Percentiles rank a stretch among this genome's conserved stretches.
These are phyloP conservation scores for Macrolepiota albuminosa DNA, from an alignment of 768 basidiomycete species.

Conservation along the genomic window DNA sequence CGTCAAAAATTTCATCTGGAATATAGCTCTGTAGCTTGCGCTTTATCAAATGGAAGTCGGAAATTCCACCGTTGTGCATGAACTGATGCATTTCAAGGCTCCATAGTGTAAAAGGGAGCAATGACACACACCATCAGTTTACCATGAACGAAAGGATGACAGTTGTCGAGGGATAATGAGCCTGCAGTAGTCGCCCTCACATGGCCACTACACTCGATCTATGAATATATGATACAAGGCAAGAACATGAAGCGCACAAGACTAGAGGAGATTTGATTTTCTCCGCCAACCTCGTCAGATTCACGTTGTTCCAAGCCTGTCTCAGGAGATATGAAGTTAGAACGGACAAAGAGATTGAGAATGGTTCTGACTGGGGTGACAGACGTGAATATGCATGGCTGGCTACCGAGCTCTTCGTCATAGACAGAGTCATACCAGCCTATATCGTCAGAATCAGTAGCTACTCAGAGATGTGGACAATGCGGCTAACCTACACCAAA, in stretches of 20 bases:
- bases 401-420: constrained; percentile 77
- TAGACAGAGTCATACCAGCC: constrained; percentile 93
- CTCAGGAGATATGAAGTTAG: not conserved
- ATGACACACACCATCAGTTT: constrained; percentile 74
- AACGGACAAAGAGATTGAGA: not conserved
- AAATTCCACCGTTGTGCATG: constrained; percentile 97
- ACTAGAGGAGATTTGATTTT: constrained; percentile 96
- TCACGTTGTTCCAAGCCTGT: constrained; percentile 96
- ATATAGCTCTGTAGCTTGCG: constrained; percentile 71
- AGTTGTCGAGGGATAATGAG: constrained; percentile 87
- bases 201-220: constrained; percentile 54
- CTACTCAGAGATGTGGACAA: not conserved
- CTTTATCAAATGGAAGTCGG: constrained; percentile 78
- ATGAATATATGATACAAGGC: not conserved
- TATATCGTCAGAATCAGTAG: constrained; percentile 18
- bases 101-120: not conserved
- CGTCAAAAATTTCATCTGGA: constrained; percentile 79
- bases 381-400: constrained; percentile 95
- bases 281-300: constrained; percentile 89
- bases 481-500: constrained; percentile 81
- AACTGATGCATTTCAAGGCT: constrained; percentile 45
- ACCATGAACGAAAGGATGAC: constrained; percentile 90
- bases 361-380: constrained; percentile 73
- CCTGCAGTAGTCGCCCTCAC: constrained; percentile 93
- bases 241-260: constrained; percentile 52